A percentile compares a stretch with the other conserved stretches of the same genome.
Evolutionary conservation across 169 alveolate genomes (phyloP).

Genomic region (Eimeria sp.): DNA sequence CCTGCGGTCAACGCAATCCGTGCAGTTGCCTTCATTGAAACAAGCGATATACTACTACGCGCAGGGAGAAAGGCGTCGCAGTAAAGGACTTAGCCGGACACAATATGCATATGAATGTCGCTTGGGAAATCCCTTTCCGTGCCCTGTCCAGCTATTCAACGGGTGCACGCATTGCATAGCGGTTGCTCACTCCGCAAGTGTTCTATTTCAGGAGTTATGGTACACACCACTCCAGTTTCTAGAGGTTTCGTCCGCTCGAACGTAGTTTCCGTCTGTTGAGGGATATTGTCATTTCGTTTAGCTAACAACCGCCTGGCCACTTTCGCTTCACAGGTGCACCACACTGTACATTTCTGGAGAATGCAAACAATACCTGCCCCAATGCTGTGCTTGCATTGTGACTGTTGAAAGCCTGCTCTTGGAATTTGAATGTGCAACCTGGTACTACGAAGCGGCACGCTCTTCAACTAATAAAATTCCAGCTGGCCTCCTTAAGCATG

Average conservation of each 20-base stretch:
- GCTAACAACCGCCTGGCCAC: neutral
- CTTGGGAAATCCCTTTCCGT: neutral
- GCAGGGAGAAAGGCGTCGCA: too few species aligned
- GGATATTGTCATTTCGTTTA: neutral
- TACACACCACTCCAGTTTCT: neutral
- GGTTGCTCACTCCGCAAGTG: neutral
- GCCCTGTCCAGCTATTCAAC: neutral
- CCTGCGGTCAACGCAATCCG: neutral
- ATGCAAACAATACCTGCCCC: neutral
- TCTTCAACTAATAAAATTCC: neutral
- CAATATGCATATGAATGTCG: neutral
- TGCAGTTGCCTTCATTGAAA: neutral
- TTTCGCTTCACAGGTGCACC: neutral
- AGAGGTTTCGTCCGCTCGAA: neutral
- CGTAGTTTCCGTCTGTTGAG: neutral
- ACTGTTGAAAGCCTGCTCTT: neutral
- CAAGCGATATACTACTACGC: too few species aligned
- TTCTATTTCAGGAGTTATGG: neutral
- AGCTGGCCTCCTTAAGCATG: neutral
- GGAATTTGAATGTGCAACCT: neutral
- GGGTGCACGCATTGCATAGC: neutral
- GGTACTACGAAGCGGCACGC: neutral
- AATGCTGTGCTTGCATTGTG: neutral
- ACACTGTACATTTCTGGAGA: neutral
- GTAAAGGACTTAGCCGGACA: neutral